Conservation (phyloP, 2,329 filamentous ascomycete species). For the Beauveria sp. region DNA sequence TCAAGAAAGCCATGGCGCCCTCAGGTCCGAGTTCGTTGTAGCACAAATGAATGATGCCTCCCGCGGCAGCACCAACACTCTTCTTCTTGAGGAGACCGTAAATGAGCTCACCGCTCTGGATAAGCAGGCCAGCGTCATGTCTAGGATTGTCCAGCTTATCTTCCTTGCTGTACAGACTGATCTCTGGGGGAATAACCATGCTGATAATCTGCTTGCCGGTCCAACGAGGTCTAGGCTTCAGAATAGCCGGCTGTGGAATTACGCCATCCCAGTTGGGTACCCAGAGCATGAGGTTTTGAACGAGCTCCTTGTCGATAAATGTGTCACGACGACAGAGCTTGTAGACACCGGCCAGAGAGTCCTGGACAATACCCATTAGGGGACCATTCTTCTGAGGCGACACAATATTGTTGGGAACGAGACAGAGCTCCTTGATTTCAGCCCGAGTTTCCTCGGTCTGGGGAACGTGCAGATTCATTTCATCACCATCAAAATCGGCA, state of each 20-base stretch:
- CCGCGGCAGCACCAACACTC: slow-evolving; percentile 79
- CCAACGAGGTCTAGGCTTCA: slow-evolving; percentile 89
- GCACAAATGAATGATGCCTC: slow-evolving; percentile 90
- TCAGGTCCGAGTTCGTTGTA: slow-evolving; percentile 90
- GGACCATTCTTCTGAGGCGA: slow-evolving; percentile 95
- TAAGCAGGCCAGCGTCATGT: slow-evolving; percentile 70
- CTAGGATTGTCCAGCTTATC: slow-evolving; percentile 53
- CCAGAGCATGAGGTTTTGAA: slow-evolving; percentile 98
- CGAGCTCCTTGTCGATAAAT: slow-evolving; percentile 80
- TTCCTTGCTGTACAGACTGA: slow-evolving; percentile 69
- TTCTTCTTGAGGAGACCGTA: slow-evolving; percentile 92
- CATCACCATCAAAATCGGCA: slow-evolving; percentile 98
- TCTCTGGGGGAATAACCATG: slow-evolving; percentile 78
- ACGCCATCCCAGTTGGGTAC: slow-evolving; percentile 96
- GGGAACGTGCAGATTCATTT: slow-evolving; percentile 99
- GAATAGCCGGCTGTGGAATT: slow-evolving; percentile 85
- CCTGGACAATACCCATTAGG: slow-evolving; percentile 98
- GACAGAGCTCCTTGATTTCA: slow-evolving; percentile 87
- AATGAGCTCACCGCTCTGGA: slow-evolving; percentile 82
- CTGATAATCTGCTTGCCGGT: slow-evolving; percentile 97
- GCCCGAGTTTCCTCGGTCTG: slow-evolving; percentile 95
- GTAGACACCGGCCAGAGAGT: slow-evolving; percentile 92
- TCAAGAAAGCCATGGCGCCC: slow-evolving; percentile 89
- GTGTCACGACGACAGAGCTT: slow-evolving; percentile 92
- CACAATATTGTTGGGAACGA: slow-evolving; percentile 98